A percentile compares a stretch with the other conserved stretches of the same genome.
Conservation (phyloP, 2,329 filamentous ascomycete genomes). For the Fusarium fracticaudum region DNA sequence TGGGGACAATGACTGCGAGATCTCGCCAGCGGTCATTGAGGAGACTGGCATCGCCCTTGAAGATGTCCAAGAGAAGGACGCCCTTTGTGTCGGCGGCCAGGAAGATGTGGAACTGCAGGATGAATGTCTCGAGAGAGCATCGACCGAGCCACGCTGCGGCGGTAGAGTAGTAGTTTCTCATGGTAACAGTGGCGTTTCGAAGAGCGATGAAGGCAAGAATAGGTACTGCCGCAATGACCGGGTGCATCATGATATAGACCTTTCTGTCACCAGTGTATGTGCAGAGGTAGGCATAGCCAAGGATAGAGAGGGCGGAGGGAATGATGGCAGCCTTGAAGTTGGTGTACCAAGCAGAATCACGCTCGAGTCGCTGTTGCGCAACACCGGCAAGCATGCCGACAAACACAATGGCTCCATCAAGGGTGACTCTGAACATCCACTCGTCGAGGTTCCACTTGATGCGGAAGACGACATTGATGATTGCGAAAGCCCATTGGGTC, state of each 20-base stretch:
- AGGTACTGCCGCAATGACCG: slow-evolving; percentile 63
- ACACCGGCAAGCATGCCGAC: slow-evolving; percentile 60
- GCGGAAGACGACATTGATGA: slow-evolving; percentile 54
- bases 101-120: slow-evolving; percentile 70
- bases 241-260: slow-evolving; percentile 60
- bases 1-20: slow-evolving; percentile 38
- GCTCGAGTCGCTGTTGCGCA: slow-evolving; percentile 34
- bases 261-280: slow-evolving; percentile 8
- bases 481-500: slow-evolving; percentile 32
- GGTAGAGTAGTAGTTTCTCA: slow-evolving; percentile 47
- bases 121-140: slow-evolving; percentile 67
- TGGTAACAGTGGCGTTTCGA: slow-evolving; percentile 53
- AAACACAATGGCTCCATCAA: slow-evolving; percentile 66
- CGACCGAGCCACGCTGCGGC: slow-evolving; percentile 62
- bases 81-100: slow-evolving; percentile 67
- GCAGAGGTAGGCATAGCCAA: slow-evolving; percentile 42
- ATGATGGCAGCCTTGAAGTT: slow-evolving; percentile 33
- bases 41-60: slow-evolving; percentile 39
- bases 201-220: slow-evolving; percentile 62
- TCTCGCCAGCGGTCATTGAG: slow-evolving; percentile 41
- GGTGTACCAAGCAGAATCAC: slow-evolving; percentile 29
- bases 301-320: slow-evolving; percentile 40
- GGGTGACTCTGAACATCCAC: slow-evolving; percentile 59
- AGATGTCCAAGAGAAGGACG: slow-evolving; percentile 50
- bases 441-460: slow-evolving; percentile 60